A percentile compares a stretch with the other conserved stretches of the same genome.
Conservation (phyloP, 305 asterid genomes). For the Fraxinus ornus region DNA sequence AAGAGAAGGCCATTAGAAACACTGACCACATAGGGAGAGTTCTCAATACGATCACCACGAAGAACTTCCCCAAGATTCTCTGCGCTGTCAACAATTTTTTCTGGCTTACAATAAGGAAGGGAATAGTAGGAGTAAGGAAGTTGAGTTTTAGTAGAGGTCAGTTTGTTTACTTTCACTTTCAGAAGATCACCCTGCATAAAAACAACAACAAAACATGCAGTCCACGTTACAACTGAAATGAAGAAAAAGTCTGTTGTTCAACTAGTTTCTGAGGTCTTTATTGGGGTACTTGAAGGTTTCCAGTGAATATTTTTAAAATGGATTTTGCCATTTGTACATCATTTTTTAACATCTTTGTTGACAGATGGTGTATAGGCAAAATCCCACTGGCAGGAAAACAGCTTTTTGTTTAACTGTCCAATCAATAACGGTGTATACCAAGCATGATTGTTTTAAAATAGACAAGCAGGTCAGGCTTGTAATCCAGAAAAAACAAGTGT, state of each 20-base stretch:
- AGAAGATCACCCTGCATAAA: constrained; percentile 1
- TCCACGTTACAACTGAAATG: background rate
- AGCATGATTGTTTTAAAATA: background rate
- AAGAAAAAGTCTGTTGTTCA: background rate
- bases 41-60: constrained; percentile 7
- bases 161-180: constrained; percentile 10
- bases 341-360: background rate
- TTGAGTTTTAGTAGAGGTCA: constrained; percentile 8
- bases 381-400: background rate
- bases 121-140: constrained; percentile 13
- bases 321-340: background rate
- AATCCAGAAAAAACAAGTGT: background rate
- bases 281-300: background rate
- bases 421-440: background rate
- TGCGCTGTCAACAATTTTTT: constrained; percentile 6
- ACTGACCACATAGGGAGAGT: constrained; percentile 11
- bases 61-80: constrained; percentile 13
- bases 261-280: background rate
- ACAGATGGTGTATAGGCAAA: background rate
- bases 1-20: background rate
- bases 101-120: constrained; percentile 11
- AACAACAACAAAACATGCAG: background rate
- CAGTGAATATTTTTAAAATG: background rate
- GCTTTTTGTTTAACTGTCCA: background rate
- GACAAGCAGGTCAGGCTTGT: background rate